Conservation (phyloP, 192 early-diverging fungal genomes). For the Funneliformis mosseae region DNA sequence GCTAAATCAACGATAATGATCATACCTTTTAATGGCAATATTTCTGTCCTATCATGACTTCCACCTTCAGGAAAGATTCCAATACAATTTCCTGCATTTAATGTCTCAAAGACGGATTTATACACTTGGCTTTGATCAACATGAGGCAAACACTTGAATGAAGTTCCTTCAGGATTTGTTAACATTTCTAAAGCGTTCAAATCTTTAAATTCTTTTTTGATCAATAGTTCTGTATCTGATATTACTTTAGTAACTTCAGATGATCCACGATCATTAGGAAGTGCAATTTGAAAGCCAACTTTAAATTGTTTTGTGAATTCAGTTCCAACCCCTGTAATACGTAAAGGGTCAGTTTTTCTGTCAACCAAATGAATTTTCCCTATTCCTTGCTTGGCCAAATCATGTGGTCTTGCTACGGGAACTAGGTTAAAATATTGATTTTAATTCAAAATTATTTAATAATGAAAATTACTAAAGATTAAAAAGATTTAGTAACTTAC, state of each 20-base stretch:
- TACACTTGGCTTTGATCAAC: conserved; percentile 92
- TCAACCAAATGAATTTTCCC: conserved; percentile 75
- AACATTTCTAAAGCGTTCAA: conserved; percentile 65
- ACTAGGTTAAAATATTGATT: conserved; percentile 50
- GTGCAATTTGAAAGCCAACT: conserved; percentile 61
- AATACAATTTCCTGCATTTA: conserved; percentile 76
- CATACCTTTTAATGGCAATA: conserved; percentile 91
- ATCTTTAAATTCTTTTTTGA: conserved; percentile 81
- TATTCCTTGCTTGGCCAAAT: conserved; percentile 70
- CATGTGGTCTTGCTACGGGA: conserved; percentile 92
- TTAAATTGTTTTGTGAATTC: conserved; percentile 68
- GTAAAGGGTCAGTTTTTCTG: conserved; percentile 62
- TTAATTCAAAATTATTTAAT: background rate
- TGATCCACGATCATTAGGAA: conserved; percentile 62
- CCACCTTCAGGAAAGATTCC: conserved; percentile 99
- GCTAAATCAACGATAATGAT: background rate
- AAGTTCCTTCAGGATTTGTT: conserved; percentile 56
- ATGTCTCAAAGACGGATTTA: conserved; percentile 72
- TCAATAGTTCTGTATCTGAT: conserved; percentile 77
- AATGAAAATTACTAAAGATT: background rate
- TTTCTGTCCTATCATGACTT: conserved; percentile 93
- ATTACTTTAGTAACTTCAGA: conserved; percentile 77
- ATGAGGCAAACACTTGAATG: conserved; percentile 77
- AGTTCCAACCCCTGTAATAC: conserved; percentile 71
- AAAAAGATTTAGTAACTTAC: conserved; percentile 50